Evolutionary conservation across 306 rosid species (phyloP).

Genomic region (Pterocarpus santalinus): DNA sequence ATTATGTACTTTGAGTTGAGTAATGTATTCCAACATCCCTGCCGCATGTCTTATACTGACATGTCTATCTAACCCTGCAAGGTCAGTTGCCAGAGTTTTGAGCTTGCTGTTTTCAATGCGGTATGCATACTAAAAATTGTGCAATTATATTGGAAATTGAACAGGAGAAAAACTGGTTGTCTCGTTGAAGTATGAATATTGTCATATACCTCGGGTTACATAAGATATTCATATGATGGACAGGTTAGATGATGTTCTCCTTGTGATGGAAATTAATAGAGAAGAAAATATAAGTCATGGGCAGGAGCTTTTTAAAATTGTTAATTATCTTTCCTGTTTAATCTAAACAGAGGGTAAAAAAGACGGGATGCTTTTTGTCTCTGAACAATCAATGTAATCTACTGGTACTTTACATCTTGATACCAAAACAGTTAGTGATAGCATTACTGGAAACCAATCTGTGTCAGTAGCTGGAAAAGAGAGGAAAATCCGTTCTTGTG

Average conservation of each 20-base stretch:
- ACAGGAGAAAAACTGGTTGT: neutral
- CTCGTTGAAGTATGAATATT: neutral
- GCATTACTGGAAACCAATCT: neutral
- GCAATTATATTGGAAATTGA: neutral
- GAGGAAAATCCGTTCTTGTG: neutral
- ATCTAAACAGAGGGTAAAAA: conserved; percentile 11
- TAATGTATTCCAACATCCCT: conserved; percentile 1
- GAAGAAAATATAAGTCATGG: too few relatives aligned
- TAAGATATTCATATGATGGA: neutral
- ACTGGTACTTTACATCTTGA: neutral
- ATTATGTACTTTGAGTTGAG: neutral
- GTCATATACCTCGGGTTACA: conserved; percentile 1
- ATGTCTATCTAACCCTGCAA: conserved; percentile 18
- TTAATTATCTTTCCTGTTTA: neutral
- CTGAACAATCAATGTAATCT: neutral
- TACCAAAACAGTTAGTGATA: neutral
- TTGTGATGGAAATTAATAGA: too few relatives aligned
- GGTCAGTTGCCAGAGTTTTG: conserved; percentile 17
- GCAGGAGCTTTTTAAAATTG: too few relatives aligned
- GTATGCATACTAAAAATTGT: neutral
- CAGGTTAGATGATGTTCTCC: too few relatives aligned
- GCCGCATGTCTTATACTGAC: neutral
- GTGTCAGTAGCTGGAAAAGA: neutral
- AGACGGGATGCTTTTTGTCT: neutral
- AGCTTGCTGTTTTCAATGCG: neutral